Conservation (phyloP, 169 alveolate genomes). For the Cryptosporidium bovis region DNA sequence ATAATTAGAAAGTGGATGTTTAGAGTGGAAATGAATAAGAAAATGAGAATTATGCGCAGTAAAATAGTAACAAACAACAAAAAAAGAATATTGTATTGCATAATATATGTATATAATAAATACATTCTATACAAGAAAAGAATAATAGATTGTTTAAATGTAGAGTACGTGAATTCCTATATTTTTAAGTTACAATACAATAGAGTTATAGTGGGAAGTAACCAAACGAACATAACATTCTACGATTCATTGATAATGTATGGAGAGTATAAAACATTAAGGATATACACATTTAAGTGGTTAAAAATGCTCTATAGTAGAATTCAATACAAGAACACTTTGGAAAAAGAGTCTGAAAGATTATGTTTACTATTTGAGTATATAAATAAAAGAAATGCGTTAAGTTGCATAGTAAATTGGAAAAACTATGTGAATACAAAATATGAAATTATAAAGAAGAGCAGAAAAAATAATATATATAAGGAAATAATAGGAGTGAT, state of each 20-base stretch:
- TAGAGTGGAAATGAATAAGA: background rate
- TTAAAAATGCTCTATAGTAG: background rate
- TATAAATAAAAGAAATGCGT: constrained; percentile 1
- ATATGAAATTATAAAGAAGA: background rate
- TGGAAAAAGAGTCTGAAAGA: constrained; percentile 2
- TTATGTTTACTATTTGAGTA: background rate
- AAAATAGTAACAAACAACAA: background rate
- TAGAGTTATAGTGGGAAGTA: background rate
- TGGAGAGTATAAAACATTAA: background rate
- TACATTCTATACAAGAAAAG: constrained; percentile 3
- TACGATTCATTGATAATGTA: constrained; percentile 5
- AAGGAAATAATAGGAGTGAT: background rate
- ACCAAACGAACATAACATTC: constrained; percentile 13
- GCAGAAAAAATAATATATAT: background rate
- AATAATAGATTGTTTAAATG: background rate
- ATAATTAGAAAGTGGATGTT: background rate
- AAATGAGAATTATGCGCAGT: background rate
- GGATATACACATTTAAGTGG: constrained; percentile 18
- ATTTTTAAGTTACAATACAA: constrained; percentile 35
- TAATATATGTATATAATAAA: constrained; percentile 16
- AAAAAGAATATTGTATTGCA: background rate
- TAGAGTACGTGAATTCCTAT: constrained; percentile 18
- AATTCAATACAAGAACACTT: background rate
- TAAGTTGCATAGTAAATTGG: constrained; percentile 17
- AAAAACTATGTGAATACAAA: background rate